Base-by-base conservation (phyloP, 345 rosid genomes). In the Angophora floribunda region DNA sequence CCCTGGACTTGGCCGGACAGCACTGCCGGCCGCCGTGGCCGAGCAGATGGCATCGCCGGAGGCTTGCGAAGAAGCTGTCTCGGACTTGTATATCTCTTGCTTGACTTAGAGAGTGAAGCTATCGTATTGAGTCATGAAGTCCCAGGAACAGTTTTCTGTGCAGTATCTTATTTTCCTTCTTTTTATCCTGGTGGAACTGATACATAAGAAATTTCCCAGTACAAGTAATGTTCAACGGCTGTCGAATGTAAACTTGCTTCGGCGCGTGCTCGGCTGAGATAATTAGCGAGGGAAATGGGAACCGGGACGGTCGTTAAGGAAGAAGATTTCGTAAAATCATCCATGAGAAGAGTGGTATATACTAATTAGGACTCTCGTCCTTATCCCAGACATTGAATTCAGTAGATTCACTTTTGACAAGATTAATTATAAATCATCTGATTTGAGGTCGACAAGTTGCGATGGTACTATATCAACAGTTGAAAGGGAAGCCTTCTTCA, bases 401-500 rank as follows among this genome's bases (percentile, higher is more conserved):
- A 15, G 41, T 75, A 75, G 45, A 75, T 75, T 75, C 5, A 75
- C 82, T 75, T 75, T 75, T 2, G 49, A 75, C 9, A 41, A 0
- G 82, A 75, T 41, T 19, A 21, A 41, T 5, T 5, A 49, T 10
- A 41, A 26, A 75, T 14, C 16, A 85, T n/a, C 9, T 1, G 55
- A 52, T 51, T 85, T 52, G 61, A 85, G 50, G 87, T 52, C n/a
- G 87, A 85, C 87, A 49, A 21, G 87, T 85, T 85, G 61, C 63
- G 24, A 30, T 24, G 47, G 14, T 17, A 52, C 52, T 85, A 51
- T 36, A 22, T 51, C 30, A 65, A 89, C 85, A 85, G 84, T 85
- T 4, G 44, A 32, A 85, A 55, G 88, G 78, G 86, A 88, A 65
- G 49, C 52, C 70, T 67, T 51, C 88, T 75, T 96, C 89, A 97